A percentile compares a stretch with the other conserved stretches of the same genome.
Evolutionary conservation across 345 rosid species (phyloP).

Genomic region (Camelina neglecta): DNA sequence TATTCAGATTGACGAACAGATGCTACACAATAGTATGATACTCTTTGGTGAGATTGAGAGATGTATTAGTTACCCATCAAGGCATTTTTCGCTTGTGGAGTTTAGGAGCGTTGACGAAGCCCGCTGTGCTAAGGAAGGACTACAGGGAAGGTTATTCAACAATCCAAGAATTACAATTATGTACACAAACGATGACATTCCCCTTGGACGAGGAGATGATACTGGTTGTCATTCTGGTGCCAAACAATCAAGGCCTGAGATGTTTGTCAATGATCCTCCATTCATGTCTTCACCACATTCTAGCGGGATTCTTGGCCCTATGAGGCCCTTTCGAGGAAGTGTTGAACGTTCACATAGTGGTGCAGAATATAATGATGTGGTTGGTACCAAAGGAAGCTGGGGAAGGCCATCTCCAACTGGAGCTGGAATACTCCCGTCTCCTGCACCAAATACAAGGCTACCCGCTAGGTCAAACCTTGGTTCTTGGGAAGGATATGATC

Average conservation of each 20-base stretch:
- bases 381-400: constrained; percentile 58
- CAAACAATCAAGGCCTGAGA: constrained; percentile 65
- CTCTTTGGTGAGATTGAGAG: constrained; percentile 97
- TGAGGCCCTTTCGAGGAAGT: constrained; percentile 57
- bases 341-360: constrained; percentile 57
- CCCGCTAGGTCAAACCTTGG: constrained; percentile 56
- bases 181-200: constrained; percentile 73
- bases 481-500: constrained; percentile 81
- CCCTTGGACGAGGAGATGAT: constrained; percentile 66
- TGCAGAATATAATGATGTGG: constrained; percentile 59
- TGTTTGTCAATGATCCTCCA: constrained; percentile 52
- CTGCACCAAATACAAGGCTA: constrained; percentile 60
- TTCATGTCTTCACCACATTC: constrained; percentile 51
- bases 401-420: constrained; percentile 70
- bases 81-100: constrained; percentile 85
- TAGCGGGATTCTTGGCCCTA: constrained; percentile 48
- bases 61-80: constrained; percentile 64
- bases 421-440: constrained; percentile 56
- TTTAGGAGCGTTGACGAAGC: constrained; percentile 96
- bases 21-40: constrained; percentile 95
- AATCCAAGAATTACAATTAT: constrained; percentile 89
- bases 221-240: constrained; percentile 55
- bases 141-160: constrained; percentile 89
- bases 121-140: constrained; percentile 88
- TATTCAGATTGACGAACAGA: constrained; percentile 84